Evolutionary conservation across 169 alveolate species (phyloP), one percentile per base, ranked within the genome.

Genomic region (Plasmodium gallinaceum): DNA sequence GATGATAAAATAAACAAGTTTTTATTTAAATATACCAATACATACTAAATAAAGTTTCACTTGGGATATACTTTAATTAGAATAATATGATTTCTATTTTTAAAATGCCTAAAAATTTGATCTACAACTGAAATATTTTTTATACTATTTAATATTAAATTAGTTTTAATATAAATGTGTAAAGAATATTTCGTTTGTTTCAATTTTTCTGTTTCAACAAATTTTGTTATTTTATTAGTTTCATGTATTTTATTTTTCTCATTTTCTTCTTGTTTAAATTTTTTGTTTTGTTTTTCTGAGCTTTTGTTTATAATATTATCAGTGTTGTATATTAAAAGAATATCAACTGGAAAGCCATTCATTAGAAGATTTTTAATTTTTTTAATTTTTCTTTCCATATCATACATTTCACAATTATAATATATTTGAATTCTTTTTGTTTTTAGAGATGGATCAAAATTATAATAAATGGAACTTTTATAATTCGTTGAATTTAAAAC

Each of bases 361-460:
- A 45, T 43, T 58, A 80, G 39, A 54, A 66, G 42, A 14, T 65
- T 80, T 80, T 80, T 80, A 10, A 80, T 80, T 66, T 80, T 51
- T 32, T 70, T 52, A 24, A 80, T 51, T 80, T 80, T 80, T 66
- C 90, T 48, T 16, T 52, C 46, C 80, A 80, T 37, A 42, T 80
- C 90, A 60, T 43, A 22, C 80, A 68, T 66, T 80, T 80, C 90
- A 70, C 83, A 80, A 52, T 80, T 80, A 32, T 80, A 61, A 70
- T 80, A 80, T 20, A 80, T 66, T 80, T 80, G 90, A 7, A 80
- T 80, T 43, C 65, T 80, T 66, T 80, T 80, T 45, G 83, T 66
- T 80, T 61, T 80, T 16, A 52, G 62, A 10, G 73, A 80, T 39
- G 90, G 90, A 32, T 80, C 90, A 45, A 80, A 61, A 26, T 80